A percentile compares a stretch with the other conserved stretches of the same genome.
These are phyloP conservation scores for Linnemannia elongata DNA, from an alignment of 192 early-diverging fungal species.

Conservation along the genomic window DNA sequence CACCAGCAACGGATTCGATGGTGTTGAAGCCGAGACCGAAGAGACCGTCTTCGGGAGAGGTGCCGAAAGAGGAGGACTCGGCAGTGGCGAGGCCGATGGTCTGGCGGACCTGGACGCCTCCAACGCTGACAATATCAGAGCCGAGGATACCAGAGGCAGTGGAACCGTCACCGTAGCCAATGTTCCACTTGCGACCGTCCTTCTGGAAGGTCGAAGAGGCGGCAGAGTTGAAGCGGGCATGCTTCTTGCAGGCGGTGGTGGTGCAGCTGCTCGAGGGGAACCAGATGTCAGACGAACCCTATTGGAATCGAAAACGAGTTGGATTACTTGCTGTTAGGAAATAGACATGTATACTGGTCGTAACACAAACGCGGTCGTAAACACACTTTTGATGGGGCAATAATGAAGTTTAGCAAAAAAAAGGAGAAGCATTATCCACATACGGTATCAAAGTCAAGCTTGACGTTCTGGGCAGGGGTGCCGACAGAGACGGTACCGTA, in stretches of 20 bases:
- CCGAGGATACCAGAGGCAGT: constrained; percentile 55
- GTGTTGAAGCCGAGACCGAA: constrained; percentile 74
- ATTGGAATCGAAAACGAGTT: not conserved
- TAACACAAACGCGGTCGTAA: constrained; percentile 53
- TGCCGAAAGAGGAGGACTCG: constrained; percentile 65
- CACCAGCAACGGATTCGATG: constrained; percentile 54
- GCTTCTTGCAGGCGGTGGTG: constrained; percentile 53
- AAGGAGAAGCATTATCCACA: not conserved
- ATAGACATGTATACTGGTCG: not conserved
- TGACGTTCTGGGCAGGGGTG: constrained; percentile 66
- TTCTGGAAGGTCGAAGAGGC: constrained; percentile 66
- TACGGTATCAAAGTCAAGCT: constrained; percentile 54
- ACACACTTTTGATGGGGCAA: no score
- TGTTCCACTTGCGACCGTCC: constrained; percentile 70
- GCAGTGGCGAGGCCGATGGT: constrained; percentile 70
- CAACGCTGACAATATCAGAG: constrained; percentile 69
- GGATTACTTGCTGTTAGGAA: not conserved
- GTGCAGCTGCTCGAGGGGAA: constrained; percentile 64
- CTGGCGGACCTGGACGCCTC: constrained; percentile 70
- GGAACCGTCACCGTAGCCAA: constrained; percentile 76
- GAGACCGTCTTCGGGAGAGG: constrained; percentile 71
- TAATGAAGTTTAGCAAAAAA: constrained; percentile 10
- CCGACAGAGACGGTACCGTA: constrained; percentile 72
- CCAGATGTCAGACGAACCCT: constrained; percentile 72
- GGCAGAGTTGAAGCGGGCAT: constrained; percentile 62